phyloP scores from a whole-genome alignment of 148 eudicot genomes.

The Chenopodium suecicum region DNA sequence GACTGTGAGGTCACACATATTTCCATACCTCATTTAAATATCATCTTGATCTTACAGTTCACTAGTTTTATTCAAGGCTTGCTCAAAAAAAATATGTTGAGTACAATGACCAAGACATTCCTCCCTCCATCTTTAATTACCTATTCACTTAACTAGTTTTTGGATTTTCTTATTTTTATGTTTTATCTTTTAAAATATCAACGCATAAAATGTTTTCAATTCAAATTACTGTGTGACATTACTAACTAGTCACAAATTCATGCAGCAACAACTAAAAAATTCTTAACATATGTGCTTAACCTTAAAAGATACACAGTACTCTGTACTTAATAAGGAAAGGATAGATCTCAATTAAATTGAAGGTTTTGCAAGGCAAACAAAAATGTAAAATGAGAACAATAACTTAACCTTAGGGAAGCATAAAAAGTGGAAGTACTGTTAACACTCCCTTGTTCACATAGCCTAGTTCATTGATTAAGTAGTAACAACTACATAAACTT shows the following conservation, averaged over 20 bases:
- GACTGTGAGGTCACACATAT: not conserved
- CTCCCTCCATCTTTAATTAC: no score
- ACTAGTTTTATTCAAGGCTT: not conserved
- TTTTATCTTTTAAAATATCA: not conserved
- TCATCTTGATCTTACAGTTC: not conserved
- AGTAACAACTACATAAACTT: not conserved
- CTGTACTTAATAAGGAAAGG: no score
- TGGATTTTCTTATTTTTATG: no score
- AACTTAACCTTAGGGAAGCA: not conserved
- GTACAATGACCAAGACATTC: no score
- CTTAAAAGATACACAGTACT: not conserved
- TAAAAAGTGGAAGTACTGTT: not conserved
- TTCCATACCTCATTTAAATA: not conserved
- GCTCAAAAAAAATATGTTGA: not conserved
- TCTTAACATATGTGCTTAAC: not conserved
- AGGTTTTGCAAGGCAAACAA: no score
- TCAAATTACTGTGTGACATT: not conserved
- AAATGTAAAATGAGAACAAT: not conserved
- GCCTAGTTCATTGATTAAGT: not conserved
- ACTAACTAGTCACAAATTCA: not conserved
- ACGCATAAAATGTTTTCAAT: not conserved
- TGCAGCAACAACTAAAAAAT: not conserved
- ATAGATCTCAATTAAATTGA: no score
- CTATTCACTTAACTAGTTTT: no score
- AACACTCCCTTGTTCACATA: not conserved